Base-by-base conservation (phyloP, 257 asterid species). In the Solanum gandarillasii region DNA sequence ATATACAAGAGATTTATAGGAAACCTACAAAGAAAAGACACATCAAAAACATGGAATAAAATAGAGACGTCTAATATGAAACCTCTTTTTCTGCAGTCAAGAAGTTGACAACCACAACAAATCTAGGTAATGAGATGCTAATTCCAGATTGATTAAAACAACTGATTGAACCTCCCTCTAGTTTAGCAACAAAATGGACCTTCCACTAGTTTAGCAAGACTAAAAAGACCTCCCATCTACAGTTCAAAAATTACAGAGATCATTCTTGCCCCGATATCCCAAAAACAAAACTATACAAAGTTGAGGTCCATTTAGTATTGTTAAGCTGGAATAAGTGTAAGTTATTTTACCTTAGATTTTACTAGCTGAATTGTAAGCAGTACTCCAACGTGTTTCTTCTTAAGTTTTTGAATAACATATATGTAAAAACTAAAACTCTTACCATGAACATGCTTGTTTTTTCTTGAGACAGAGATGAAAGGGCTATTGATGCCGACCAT, bases 401-500 rank as follows among this genome's bases (percentile, higher is more conserved):
- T 48, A 48, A 29, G 39, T 82, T 29, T 38, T 82, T 82, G 85
- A 85, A 85, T 12, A 39, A 67, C 74, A 16, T 9, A 21, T 9
- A 60, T 21, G 39, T 36, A 85, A 9, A 62, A 67, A 39, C 29
- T 25, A 67, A 3, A 14, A 67, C 21, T 74, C 31, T 76, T 48
- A n/a, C 20, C 43, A 73, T 86, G 70, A 73, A 48, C 67, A 48
- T 78, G 85, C 20, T 34, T 18, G 60, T 87, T 31, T 87, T 68
- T 36, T 88, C 72, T 86, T 86, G 87, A 86, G 76, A 86, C 94
- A 95, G 98, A 88, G 90, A 93, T 62, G 92, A 93, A 60, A 90
- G 81, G 84, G 93, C 94, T 6, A 18, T 89, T 87, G 95, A 94
- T 91, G 68, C 92, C n/a, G 99, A 95, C 87, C 98, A 94, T 83